A percentile compares a stretch with the other conserved stretches of the same genome.
Conservation (phyloP, 2,329 filamentous ascomycete species). For the Penicillium brevicompactum region DNA sequence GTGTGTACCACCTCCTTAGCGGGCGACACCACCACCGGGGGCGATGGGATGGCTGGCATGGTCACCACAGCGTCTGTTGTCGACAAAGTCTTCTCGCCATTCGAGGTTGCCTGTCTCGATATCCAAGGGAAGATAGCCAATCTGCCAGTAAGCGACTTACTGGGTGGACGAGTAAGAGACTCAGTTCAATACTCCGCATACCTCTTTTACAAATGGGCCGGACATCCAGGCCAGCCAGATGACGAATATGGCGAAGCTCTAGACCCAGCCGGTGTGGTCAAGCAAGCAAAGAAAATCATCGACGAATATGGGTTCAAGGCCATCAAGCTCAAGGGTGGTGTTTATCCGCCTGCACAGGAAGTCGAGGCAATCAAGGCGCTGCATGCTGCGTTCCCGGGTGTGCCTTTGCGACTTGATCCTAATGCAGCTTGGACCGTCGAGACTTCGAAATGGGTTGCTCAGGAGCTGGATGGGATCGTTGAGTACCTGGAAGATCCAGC, state of each 20-base stretch:
- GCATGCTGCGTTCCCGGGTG: slow-evolving; percentile 38
- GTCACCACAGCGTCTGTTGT: slow-evolving; percentile 46
- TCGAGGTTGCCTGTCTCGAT: slow-evolving; percentile 48
- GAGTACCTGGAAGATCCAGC: slow-evolving; percentile 42
- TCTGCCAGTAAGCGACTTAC: slow-evolving; percentile 42
- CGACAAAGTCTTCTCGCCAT: slow-evolving; percentile 48
- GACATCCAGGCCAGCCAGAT: slow-evolving; percentile 43
- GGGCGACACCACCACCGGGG: slow-evolving; percentile 22
- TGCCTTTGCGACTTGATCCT: slow-evolving; percentile 35
- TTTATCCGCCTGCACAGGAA: slow-evolving; percentile 44
- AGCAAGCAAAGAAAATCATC: slow-evolving; percentile 15
- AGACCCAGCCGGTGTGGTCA: slow-evolving; percentile 27
- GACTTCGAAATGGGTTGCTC: slow-evolving; percentile 5
- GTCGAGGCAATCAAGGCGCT: slow-evolving; percentile 45
- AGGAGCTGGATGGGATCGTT: slow-evolving; percentile 31
- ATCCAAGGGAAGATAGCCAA: slow-evolving; percentile 46
- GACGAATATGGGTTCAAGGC: slow-evolving; percentile 49
- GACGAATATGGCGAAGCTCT: slow-evolving; percentile 46
- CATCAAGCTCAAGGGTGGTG: slow-evolving; percentile 49
- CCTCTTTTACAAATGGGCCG: slow-evolving; percentile 49
- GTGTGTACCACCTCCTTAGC: slow-evolving; percentile 22
- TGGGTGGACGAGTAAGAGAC: slow-evolving; percentile 46
- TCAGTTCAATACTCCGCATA: slow-evolving; percentile 49
- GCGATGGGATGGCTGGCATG: slow-evolving; percentile 40
- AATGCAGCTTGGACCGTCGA: slow-evolving; percentile 7